Conservation (phyloP, 768 basidiomycete species). For the Daedaleopsis nitida region DNA sequence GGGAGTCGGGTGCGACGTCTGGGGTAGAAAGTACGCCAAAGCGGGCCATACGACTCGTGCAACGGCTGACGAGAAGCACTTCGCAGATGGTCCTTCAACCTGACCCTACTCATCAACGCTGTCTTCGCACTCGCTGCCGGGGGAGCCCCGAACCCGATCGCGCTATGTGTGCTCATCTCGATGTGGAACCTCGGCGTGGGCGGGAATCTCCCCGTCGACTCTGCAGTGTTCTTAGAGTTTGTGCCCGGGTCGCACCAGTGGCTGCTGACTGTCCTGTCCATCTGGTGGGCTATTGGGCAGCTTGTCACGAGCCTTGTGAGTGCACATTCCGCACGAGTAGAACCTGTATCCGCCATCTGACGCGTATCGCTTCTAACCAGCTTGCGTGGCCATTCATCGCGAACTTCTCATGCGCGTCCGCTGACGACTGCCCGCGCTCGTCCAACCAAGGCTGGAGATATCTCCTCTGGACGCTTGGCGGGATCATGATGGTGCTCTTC, state of each 20-base stretch:
- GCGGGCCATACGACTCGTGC: not conserved
- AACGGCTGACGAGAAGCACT: not conserved
- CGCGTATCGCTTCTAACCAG: constrained; percentile 28
- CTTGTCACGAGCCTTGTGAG: constrained; percentile 56
- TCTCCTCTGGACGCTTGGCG: constrained; percentile 70
- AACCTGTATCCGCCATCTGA: not conserved
- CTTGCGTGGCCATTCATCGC: constrained; percentile 75
- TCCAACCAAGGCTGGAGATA: constrained; percentile 78
- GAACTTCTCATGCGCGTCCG: constrained; percentile 61
- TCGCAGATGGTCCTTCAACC: constrained; percentile 61
- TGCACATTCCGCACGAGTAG: not conserved
- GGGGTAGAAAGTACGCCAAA: constrained; percentile 59
- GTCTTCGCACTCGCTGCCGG: constrained; percentile 68
- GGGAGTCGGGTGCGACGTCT: constrained; percentile 69
- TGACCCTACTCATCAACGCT: constrained; percentile 68
- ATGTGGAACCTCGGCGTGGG: constrained; percentile 71
- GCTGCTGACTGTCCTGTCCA: constrained; percentile 69
- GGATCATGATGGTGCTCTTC: constrained; percentile 65
- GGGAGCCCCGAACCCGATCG: constrained; percentile 53
- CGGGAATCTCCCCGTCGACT: constrained; percentile 76
- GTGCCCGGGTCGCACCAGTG: constrained; percentile 75
- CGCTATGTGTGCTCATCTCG: constrained; percentile 53
- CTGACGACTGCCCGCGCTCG: constrained; percentile 43
- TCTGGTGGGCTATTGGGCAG: constrained; percentile 84
- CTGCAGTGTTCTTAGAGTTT: constrained; percentile 76